Conservation (phyloP, 108 stramenopile species). For the Fistulifera solaris region DNA sequence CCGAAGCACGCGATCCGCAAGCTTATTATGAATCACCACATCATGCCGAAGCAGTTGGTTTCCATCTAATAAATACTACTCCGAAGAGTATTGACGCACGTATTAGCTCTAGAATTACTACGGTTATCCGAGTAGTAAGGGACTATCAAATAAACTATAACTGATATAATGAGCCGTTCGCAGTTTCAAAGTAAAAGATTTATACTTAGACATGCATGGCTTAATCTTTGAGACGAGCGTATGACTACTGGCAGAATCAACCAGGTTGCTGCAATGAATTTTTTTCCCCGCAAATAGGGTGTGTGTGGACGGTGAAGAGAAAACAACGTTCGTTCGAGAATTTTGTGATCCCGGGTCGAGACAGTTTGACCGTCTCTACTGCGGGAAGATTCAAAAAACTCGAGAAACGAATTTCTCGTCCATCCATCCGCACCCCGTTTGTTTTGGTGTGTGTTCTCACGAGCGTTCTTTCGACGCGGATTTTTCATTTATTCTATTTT, state of each 20-base stretch:
- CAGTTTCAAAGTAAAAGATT: conserved; percentile 84
- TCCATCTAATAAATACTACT: conserved; percentile 95
- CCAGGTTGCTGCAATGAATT: conserved; percentile 74
- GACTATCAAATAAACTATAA: conserved; percentile 98
- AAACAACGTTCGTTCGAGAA: too few relatives aligned
- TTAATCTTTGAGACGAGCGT: conserved; percentile 99
- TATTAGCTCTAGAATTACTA: conserved; percentile 99
- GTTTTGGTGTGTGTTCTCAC: too few relatives aligned
- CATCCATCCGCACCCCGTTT: too few relatives aligned
- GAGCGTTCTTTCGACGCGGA: too few relatives aligned
- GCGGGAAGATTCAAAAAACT: too few relatives aligned
- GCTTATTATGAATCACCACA: conserved; percentile 95
- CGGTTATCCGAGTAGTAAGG: conserved; percentile 98
- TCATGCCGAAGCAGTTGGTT: conserved; percentile 86
- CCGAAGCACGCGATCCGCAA: conserved; percentile 78
- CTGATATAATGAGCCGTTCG: conserved; percentile 99
- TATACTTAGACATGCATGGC: conserved; percentile 99
- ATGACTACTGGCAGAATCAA: conserved; percentile 99
- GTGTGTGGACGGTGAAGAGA: not conserved
- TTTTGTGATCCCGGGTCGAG: too few relatives aligned
- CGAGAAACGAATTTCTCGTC: too few relatives aligned
- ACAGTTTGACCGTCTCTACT: too few relatives aligned
- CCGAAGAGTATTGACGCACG: conserved; percentile 85
- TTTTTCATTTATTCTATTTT: too few relatives aligned
- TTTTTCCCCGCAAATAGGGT: not conserved